phyloP scores from a whole-genome alignment of 176 grass and related monocot species.

The Phoenix roebelenii region DNA sequence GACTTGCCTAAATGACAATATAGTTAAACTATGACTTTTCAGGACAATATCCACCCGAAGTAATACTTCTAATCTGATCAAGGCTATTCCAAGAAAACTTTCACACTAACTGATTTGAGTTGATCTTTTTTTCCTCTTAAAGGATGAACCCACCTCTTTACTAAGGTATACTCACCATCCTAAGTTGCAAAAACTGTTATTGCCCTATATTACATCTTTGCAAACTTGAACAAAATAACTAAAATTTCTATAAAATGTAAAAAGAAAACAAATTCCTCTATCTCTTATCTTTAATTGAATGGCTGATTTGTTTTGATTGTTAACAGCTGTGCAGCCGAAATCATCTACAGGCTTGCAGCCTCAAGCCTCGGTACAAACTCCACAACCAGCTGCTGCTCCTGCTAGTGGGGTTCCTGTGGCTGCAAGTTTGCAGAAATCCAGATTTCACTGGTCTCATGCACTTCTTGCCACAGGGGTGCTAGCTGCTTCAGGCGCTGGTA shows the following conservation, averaged over 20 bases:
- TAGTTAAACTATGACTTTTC: too few relatives aligned
- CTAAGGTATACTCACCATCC: too few relatives aligned
- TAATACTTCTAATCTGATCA: too few relatives aligned
- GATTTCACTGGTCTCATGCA: conserved; percentile 61
- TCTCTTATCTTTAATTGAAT: background rate
- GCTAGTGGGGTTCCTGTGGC: conserved; percentile 14
- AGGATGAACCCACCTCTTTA: too few relatives aligned
- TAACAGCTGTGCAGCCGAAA: conserved; percentile 35
- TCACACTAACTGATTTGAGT: too few relatives aligned
- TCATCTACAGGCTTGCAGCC: conserved; percentile 25
- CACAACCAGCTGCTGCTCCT: conserved; percentile 24
- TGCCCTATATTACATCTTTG: background rate
- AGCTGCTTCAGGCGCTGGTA: conserved; percentile 60
- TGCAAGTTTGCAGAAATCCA: conserved; percentile 11
- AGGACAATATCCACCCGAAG: too few relatives aligned
- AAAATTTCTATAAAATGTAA: too few relatives aligned
- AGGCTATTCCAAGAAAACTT: too few relatives aligned
- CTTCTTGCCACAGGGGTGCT: conserved; percentile 55
- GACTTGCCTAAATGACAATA: too few relatives aligned
- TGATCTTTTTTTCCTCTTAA: too few relatives aligned
- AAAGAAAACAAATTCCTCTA: background rate
- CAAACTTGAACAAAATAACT: background rate
- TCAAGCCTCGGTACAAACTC: conserved; percentile 23
- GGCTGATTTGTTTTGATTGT: conserved; percentile 22
- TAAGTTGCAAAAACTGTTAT: too few relatives aligned